phyloP scores from a whole-genome alignment of 768 basidiomycete species.

The Nidularia sp. region DNA sequence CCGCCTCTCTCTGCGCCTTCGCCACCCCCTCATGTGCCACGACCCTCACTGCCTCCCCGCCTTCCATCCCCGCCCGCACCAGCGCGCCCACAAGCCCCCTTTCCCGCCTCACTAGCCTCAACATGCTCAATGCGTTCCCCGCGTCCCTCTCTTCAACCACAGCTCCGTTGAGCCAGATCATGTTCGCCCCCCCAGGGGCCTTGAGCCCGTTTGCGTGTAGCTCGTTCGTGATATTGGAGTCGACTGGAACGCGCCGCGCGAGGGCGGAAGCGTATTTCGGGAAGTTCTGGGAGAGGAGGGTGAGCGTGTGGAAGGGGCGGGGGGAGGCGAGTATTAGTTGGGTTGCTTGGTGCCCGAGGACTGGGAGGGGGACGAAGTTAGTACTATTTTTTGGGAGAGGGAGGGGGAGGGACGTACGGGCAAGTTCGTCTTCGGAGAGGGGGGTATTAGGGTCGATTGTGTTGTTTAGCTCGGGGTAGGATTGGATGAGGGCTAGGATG shows the following conservation, averaged over 20 bases:
- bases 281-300: slow-evolving; percentile 80
- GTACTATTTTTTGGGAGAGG: too few relatives aligned
- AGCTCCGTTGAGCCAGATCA: slow-evolving; percentile 82
- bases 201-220: slow-evolving; percentile 52
- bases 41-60: slow-evolving; percentile 51
- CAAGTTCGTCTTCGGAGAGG: slow-evolving; percentile 48
- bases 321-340: slow-evolving; percentile 69
- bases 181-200: slow-evolving; percentile 47
- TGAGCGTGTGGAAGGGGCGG: slow-evolving; percentile 51
- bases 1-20: slow-evolving; percentile 42
- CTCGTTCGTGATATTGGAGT: slow-evolving; percentile 48
- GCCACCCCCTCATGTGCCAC: slow-evolving; percentile 63
- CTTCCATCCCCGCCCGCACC: too few relatives aligned
- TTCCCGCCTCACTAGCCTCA: slow-evolving; percentile 74
- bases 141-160: slow-evolving; percentile 57
- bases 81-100: too few relatives aligned
- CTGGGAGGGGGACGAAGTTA: slow-evolving; percentile 24
- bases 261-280: slow-evolving; percentile 79
- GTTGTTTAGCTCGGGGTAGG: slow-evolving; percentile 33
- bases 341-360: slow-evolving; percentile 67
- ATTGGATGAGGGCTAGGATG: slow-evolving; percentile 32
- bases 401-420: slow-evolving; percentile 28
- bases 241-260: slow-evolving; percentile 61
- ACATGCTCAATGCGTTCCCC: slow-evolving; percentile 59
- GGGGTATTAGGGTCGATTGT: slow-evolving; percentile 37